Conservation (phyloP, 129 eudicot genomes). For the Rutidosis leptorrhynchoides region DNA sequence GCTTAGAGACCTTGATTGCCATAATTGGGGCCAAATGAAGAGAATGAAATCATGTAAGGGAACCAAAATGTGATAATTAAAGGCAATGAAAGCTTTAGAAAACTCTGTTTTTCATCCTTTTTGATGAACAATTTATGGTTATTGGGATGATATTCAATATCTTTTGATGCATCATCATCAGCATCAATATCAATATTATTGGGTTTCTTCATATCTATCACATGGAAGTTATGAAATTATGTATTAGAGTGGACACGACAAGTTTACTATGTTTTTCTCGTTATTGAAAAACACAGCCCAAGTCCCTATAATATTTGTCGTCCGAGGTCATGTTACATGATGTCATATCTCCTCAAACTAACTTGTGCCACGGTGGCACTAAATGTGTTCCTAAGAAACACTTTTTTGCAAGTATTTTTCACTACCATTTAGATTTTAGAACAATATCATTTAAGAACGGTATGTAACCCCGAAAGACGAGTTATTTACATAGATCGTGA, state of each 20-base stretch:
- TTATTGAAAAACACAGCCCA: conserved; percentile 5
- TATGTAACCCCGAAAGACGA: too few relatives aligned
- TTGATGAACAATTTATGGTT: conserved; percentile 36
- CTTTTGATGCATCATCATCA: conserved; percentile 26
- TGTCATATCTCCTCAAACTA: neutral
- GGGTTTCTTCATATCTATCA: conserved; percentile 53
- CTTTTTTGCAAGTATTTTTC: neutral
- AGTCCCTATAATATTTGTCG: neutral
- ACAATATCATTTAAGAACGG: too few relatives aligned
- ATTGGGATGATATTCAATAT: conserved; percentile 24
- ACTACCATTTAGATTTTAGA: too few relatives aligned
- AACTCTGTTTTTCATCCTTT: conserved; percentile 33
- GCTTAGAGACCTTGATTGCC: conserved; percentile 54
- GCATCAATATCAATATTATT: too few relatives aligned
- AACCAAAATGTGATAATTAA: conserved; percentile 67
- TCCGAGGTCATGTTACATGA: neutral
- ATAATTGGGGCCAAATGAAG: conserved; percentile 53
- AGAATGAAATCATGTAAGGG: conserved; percentile 57
- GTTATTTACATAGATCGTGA: too few relatives aligned
- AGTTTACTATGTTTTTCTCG: conserved; percentile 28
- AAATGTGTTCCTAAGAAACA: neutral
- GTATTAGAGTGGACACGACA: conserved; percentile 31
- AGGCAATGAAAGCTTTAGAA: conserved; percentile 52
- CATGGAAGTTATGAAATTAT: conserved; percentile 16
- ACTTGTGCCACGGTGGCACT: conserved; percentile 2